A percentile compares a stretch with the other conserved stretches of the same genome.
These are phyloP conservation scores for Nakataea oryzae DNA, from an alignment of 2,329 filamentous ascomycete species.

Conservation along the genomic window DNA sequence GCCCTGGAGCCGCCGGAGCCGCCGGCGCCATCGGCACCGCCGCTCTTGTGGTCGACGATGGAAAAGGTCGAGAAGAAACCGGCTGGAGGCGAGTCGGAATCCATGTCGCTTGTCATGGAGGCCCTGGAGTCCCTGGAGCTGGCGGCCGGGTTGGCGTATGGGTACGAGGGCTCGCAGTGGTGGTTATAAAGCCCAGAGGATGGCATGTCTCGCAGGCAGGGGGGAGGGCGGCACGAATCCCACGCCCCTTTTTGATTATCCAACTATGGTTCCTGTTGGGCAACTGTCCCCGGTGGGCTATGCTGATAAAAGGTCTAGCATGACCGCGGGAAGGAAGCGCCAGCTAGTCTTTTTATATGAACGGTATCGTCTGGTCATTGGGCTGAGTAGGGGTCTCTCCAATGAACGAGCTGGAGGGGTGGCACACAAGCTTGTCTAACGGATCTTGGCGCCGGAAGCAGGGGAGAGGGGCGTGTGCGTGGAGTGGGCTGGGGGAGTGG, in stretches of 20 bases:
- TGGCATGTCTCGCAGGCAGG: not conserved
- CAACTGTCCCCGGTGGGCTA: not conserved
- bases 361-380: not conserved
- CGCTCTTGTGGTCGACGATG: conserved; percentile 13
- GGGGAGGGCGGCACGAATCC: not conserved
- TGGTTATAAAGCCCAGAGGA: not conserved
- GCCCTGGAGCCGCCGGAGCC: conserved; percentile 7
- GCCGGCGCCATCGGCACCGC: not conserved
- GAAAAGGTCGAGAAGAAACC: conserved; percentile 18
- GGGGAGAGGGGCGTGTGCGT: not conserved
- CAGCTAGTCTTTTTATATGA: not conserved
- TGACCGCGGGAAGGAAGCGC: not conserved
- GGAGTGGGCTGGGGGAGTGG: no score
- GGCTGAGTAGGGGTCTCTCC: not conserved
- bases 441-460: not conserved
- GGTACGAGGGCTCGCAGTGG: not conserved
- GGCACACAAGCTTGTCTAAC: not conserved
- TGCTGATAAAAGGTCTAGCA: not conserved
- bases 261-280: not conserved
- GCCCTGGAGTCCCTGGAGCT: not conserved
- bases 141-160: not conserved
- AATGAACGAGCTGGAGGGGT: not conserved
- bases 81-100: conserved; percentile 8
- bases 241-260: not conserved
- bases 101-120: conserved; percentile 1